These are phyloP conservation scores for Dorcoceras hygrometricum DNA, from an alignment of 257 asterid genomes.

Conservation along the genomic window DNA sequence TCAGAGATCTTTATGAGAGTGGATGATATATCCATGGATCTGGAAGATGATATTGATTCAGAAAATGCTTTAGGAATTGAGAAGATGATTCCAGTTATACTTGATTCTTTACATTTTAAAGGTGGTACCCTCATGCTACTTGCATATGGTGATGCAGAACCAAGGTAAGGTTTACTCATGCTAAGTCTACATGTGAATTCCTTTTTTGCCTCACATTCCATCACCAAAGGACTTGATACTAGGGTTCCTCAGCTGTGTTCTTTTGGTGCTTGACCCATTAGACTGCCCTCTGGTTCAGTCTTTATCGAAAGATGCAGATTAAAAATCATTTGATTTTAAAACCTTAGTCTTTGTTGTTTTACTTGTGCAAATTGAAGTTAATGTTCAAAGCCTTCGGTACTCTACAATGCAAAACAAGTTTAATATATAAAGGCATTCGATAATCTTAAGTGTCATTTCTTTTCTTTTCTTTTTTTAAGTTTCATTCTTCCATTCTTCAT, in stretches of 20 bases:
- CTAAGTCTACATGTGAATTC: constrained; percentile 18
- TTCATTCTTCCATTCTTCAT: constrained; percentile 6
- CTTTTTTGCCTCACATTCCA: constrained; percentile 18
- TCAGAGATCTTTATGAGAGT: constrained; percentile 57
- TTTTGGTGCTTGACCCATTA: constrained; percentile 2
- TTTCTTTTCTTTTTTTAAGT: neutral
- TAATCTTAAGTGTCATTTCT: too few species aligned
- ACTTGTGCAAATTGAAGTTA: constrained; percentile 10
- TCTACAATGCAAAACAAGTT: neutral
- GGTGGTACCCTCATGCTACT: constrained; percentile 92
- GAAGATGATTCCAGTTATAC: constrained; percentile 61
- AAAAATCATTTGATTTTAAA: constrained; percentile 2
- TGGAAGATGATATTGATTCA: constrained; percentile 53
- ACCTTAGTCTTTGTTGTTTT: constrained; percentile 15
- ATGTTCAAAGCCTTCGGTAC: constrained; percentile 13
- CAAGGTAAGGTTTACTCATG: constrained; percentile 52
- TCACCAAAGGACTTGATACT: constrained; percentile 3
- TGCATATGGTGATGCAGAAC: constrained; percentile 92
- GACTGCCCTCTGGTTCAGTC: neutral
- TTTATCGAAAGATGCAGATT: neutral
- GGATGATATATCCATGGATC: constrained; percentile 67
- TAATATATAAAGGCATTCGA: constrained; percentile 13
- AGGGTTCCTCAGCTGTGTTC: neutral
- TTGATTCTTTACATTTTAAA: constrained; percentile 78
- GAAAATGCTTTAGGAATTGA: constrained; percentile 50